A percentile compares a stretch with the other conserved stretches of the same genome.
phyloP scores from a whole-genome alignment of 495 filamentous ascomycete species.

The Hypoxylon rickii region DNA sequence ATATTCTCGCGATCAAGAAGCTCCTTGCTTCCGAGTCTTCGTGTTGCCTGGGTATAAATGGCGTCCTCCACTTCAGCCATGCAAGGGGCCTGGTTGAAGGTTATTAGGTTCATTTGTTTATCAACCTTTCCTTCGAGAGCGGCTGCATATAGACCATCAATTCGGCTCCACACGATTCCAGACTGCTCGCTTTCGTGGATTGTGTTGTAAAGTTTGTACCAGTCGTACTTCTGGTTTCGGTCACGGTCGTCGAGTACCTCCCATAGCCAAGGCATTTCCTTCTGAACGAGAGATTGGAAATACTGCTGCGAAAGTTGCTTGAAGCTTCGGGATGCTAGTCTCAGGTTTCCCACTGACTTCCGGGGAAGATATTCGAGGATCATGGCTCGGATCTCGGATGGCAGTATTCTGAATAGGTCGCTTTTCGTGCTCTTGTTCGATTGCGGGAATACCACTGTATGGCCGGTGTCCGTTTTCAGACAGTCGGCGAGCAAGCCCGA shows the following conservation, averaged over 20 bases:
- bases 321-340: no score
- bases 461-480: background rate
- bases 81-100: no score
- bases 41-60: no score
- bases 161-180: background rate
- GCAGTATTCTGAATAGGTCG: background rate
- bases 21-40: background rate
- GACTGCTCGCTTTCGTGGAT: background rate
- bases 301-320: background rate
- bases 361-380: background rate
- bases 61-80: no score
- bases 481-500: background rate
- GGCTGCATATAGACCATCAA: no score
- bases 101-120: no score
- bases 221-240: background rate
- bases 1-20: background rate
- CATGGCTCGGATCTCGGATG: background rate
- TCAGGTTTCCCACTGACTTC: background rate
- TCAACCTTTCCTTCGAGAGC: no score
- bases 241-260: background rate
- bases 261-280: background rate
- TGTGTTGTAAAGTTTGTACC: background rate
- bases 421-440: background rate
- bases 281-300: background rate
- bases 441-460: background rate